Conservation (phyloP, 768 basidiomycete genomes). For the Leccinum olivaceopallidum region DNA sequence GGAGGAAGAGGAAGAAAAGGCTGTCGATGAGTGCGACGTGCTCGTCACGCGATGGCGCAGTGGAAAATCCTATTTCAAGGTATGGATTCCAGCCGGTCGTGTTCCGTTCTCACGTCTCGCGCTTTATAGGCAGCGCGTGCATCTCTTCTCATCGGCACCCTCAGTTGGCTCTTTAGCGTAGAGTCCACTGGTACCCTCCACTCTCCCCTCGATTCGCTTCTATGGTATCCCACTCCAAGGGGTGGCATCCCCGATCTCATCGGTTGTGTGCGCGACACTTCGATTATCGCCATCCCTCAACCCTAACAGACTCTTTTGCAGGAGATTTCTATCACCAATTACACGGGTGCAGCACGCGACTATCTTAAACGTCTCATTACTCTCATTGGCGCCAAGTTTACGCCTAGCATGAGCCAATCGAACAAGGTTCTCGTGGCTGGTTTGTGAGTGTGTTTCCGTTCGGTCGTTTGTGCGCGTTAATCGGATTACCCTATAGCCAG, state of each 20-base stretch:
- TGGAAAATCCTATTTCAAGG: conserved; percentile 71
- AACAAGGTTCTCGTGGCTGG: conserved; percentile 87
- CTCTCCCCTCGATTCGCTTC: conserved; percentile 68
- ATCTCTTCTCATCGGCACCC: conserved; percentile 58
- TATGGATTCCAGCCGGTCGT: conserved; percentile 28
- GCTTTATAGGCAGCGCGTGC: conserved; percentile 52
- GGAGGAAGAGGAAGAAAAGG: conserved; percentile 30
- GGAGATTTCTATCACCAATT: conserved; percentile 87
- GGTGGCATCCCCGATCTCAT: conserved; percentile 58
- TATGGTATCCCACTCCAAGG: conserved; percentile 83
- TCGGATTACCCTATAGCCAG: conserved; percentile 28
- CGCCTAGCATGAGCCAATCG: conserved; percentile 72
- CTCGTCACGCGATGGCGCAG: conserved; percentile 69
- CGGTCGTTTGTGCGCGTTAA: neutral
- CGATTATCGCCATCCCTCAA: neutral
- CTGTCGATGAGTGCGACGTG: conserved; percentile 60
- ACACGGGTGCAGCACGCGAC: conserved; percentile 82
- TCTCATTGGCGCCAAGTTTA: conserved; percentile 77
- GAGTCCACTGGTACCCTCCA: conserved; percentile 60
- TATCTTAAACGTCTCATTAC: conserved; percentile 84
- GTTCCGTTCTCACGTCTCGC: neutral
- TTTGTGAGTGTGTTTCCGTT: conserved; percentile 50
- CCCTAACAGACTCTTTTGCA: conserved; percentile 28
- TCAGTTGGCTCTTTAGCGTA: conserved; percentile 84
- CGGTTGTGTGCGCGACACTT: conserved; percentile 50